Conservation (phyloP, 2,329 filamentous ascomycete genomes). For the Pseudopithomyces chartarum region DNA sequence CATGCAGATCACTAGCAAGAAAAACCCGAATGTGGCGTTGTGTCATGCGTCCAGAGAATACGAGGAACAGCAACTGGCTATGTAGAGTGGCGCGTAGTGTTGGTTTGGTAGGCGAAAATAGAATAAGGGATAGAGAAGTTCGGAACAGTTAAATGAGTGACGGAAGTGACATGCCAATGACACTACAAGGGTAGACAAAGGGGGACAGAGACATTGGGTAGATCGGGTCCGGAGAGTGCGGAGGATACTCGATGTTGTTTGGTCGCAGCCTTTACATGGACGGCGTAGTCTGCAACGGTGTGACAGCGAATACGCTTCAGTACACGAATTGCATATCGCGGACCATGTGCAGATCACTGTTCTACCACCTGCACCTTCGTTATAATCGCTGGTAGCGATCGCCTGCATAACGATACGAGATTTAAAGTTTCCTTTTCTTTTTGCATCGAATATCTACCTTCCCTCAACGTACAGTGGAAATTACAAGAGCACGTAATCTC, state of each 20-base stretch:
- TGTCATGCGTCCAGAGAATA: constrained; percentile 2
- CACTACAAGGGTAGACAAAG: too few species aligned
- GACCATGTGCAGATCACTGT: not conserved
- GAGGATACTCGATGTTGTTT: not conserved
- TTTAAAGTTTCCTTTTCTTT: not conserved
- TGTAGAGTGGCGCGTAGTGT: not conserved
- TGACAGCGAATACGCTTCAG: not conserved
- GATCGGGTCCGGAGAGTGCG: not conserved
- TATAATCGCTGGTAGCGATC: not conserved
- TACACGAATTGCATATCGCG: not conserved
- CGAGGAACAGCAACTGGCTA: not conserved
- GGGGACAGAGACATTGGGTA: not conserved
- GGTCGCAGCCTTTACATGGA: not conserved
- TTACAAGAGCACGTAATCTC: not conserved
- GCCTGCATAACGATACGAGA: not conserved
- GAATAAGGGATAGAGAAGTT: not conserved
- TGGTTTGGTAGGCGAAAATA: constrained; percentile 1
- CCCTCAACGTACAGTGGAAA: not conserved
- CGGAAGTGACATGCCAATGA: too few species aligned
- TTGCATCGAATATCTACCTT: not conserved
- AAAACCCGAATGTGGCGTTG: constrained; percentile 4
- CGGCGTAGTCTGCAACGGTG: not conserved
- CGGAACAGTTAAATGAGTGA: not conserved
- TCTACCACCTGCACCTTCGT: not conserved
- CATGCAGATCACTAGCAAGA: not conserved